A percentile compares a stretch with the other conserved stretches of the same genome.
Evolutionary conservation across 306 rosid species (phyloP).

Genomic region (Castanea mollissima): DNA sequence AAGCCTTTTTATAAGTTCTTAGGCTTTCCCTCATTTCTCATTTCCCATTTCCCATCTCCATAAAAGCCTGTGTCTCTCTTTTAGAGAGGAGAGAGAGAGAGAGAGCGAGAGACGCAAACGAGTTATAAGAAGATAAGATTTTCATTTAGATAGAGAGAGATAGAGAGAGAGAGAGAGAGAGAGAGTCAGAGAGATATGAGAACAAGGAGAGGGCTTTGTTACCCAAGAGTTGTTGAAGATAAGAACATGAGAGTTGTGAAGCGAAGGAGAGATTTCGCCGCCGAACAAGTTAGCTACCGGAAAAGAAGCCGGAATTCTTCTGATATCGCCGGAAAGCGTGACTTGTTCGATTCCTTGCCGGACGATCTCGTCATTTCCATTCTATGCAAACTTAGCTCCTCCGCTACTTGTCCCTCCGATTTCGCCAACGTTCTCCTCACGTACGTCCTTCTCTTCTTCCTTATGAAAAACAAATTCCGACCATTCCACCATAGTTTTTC

Average conservation of each 20-base stretch:
- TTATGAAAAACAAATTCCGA: not conserved
- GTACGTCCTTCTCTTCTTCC: slow-evolving; percentile 29
- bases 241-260: slow-evolving; percentile 15
- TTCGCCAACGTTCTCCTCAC: slow-evolving; percentile 58
- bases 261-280: slow-evolving; percentile 36
- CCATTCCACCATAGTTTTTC: too few species aligned
- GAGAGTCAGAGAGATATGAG: slow-evolving; percentile 36
- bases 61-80: slow-evolving; percentile 22
- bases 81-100: not conserved
- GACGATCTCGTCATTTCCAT: slow-evolving; percentile 74
- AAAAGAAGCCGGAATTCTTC: slow-evolving; percentile 41
- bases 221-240: slow-evolving; percentile 34
- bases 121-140: not conserved
- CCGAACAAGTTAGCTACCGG: slow-evolving; percentile 23
- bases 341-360: slow-evolving; percentile 63
- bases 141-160: not conserved
- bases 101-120: not conserved
- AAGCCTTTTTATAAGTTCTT: too few species aligned
- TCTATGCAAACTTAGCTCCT: slow-evolving; percentile 61
- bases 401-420: slow-evolving; percentile 63
- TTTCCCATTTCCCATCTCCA: slow-evolving; percentile 10
- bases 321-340: slow-evolving; percentile 7
- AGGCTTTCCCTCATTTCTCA: not conserved
- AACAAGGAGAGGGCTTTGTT: slow-evolving; percentile 58
- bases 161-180: slow-evolving; percentile 3